Percentiles rank a stretch among this genome's conserved stretches.
phyloP scores from a whole-genome alignment of 2,329 filamentous ascomycete genomes.

The Cryphonectria parasitica region DNA sequence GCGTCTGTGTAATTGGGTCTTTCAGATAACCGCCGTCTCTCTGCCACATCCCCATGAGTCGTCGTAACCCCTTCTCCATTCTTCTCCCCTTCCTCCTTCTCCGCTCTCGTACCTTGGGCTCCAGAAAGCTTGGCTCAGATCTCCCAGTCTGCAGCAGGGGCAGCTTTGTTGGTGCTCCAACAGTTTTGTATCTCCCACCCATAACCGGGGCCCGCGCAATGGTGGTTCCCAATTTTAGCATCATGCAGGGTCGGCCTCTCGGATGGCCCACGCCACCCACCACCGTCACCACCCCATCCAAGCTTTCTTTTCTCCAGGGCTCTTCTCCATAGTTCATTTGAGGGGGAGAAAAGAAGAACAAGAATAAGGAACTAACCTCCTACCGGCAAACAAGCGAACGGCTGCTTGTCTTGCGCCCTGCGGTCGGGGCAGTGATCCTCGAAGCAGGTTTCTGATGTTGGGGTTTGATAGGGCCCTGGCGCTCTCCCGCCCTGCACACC shows the following conservation, averaged over 20 bases:
- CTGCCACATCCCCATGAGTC: background rate
- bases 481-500: background rate
- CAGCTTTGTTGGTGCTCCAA: background rate
- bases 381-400: slow-evolving; percentile 9
- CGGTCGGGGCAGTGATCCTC: background rate
- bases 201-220: too few species aligned
- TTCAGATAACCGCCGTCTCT: background rate
- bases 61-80: background rate
- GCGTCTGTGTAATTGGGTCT: background rate
- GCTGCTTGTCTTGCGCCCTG: background rate
- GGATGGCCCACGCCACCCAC: background rate
- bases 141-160: background rate
- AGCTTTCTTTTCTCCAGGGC: background rate
- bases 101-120: background rate
- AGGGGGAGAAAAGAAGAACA: too few species aligned
- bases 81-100: background rate
- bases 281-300: background rate
- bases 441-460: slow-evolving; percentile 2
- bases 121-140: slow-evolving; percentile 2
- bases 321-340: background rate
- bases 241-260: slow-evolving; percentile 16
- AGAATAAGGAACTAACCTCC: background rate
- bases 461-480: background rate
- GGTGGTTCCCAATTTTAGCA: slow-evolving; percentile 11
- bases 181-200: background rate